Evolutionary conservation across 768 basidiomycete genomes (phyloP).

Genomic region (Baorangia bicolor): DNA sequence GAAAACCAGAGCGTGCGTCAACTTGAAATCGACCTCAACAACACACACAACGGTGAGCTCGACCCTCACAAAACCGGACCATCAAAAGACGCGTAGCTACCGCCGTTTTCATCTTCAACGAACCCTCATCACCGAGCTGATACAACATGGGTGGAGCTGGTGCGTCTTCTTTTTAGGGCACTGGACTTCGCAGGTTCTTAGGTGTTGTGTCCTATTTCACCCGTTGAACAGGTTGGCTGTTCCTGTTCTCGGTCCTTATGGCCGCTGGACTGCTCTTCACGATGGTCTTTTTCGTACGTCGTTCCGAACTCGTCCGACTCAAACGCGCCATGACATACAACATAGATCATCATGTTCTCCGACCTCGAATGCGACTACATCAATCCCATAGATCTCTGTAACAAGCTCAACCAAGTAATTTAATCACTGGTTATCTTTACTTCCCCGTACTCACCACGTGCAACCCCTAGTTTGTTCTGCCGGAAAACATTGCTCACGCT

Average conservation of each 20-base stretch:
- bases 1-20: constrained; percentile 14
- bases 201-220: neutral
- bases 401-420: constrained; percentile 94
- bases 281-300: constrained; percentile 97
- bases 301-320: neutral
- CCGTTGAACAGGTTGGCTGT: constrained; percentile 79
- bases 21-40: neutral
- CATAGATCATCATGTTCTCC: constrained; percentile 99
- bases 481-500: constrained; percentile 94
- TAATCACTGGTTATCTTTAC: neutral
- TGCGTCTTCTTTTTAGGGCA: constrained; percentile 24
- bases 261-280: constrained; percentile 95
- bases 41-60: neutral
- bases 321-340: neutral
- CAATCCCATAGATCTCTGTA: constrained; percentile 99
- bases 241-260: constrained; percentile 94
- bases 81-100: neutral
- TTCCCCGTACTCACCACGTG: neutral
- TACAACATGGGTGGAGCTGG: constrained; percentile 43
- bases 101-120: neutral
- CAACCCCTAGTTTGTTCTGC: constrained; percentile 82
- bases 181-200: neutral
- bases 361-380: constrained; percentile 99
- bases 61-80: neutral
- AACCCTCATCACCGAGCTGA: neutral